phyloP scores from a whole-genome alignment of 2,329 filamentous ascomycete species.

The Aureobasidium lini region DNA sequence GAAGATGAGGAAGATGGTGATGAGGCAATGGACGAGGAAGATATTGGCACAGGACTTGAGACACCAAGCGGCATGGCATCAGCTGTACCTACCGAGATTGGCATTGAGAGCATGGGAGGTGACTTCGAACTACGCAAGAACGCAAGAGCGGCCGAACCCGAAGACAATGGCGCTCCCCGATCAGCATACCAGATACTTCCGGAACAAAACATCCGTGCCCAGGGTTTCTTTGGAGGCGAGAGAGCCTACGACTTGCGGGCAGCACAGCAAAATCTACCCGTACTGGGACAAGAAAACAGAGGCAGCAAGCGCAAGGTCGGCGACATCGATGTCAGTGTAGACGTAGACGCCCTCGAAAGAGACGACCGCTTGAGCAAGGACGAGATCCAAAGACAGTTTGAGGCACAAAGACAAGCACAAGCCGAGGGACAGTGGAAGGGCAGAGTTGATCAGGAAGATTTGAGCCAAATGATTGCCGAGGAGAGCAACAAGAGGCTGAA shows the following conservation, averaged over 20 bases:
- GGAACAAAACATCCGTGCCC: slow-evolving; percentile 74
- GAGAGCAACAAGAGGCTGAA: slow-evolving; percentile 87
- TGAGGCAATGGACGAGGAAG: slow-evolving; percentile 66
- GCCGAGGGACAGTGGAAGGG: slow-evolving; percentile 54
- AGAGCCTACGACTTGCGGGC: slow-evolving; percentile 76
- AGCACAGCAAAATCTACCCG: slow-evolving; percentile 48
- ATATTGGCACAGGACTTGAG: slow-evolving; percentile 57
- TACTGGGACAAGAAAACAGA: slow-evolving; percentile 68
- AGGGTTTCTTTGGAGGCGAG: slow-evolving; percentile 95
- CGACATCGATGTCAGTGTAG: slow-evolving; percentile 87
- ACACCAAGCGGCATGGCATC: slow-evolving; percentile 74
- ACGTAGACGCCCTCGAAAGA: slow-evolving; percentile 69
- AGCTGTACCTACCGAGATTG: slow-evolving; percentile 71
- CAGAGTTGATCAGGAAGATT: slow-evolving; percentile 77
- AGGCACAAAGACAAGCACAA: slow-evolving; percentile 58
- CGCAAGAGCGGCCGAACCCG: slow-evolving; percentile 77
- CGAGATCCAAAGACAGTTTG: slow-evolving; percentile 71
- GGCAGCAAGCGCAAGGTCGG: slow-evolving; percentile 89
- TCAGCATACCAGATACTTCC: slow-evolving; percentile 85
- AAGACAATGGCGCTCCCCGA: slow-evolving; percentile 57
- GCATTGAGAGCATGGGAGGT: slow-evolving; percentile 68
- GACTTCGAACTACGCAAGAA: slow-evolving; percentile 90
- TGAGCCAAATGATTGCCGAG: slow-evolving; percentile 92
- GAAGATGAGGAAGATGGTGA: slow-evolving; percentile 65
- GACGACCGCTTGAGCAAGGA: slow-evolving; percentile 79